Base-by-base conservation (phyloP, 2,329 filamentous ascomycete genomes). In the Pleurostoma richardsiae region DNA sequence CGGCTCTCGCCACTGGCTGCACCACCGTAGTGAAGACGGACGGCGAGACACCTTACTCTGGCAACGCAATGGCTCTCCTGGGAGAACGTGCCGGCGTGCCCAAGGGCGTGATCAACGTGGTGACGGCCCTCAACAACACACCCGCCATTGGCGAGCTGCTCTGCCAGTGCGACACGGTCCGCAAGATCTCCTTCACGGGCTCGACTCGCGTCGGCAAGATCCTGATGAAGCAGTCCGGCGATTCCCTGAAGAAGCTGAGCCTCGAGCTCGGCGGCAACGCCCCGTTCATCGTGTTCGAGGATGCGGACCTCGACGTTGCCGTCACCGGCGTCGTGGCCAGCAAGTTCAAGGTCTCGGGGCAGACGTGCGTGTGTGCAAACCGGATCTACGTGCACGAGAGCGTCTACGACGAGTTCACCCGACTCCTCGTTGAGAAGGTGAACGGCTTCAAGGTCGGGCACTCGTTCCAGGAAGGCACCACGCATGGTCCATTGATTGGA, bases 171-270 rank as follows among this genome's bases (percentile, higher is more conserved):
- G 80, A 86, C 4, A 82, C 77, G 3, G 76, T 99, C 54, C 86
- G 86, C 63, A 97, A 97, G 68, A 79, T 97, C 40, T 96, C 90
- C 10, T 99, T 99, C 66, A 97, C 94, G 1, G 94, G 94, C 43
- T 96, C 70, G 27, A 86, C 83, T 1, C 67, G 62, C 41, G 82
- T 86, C 36, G 83, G 83, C 30, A 86, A 85, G 64, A 73, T 85
- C 5, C 80, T 99, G 46, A 96, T 96, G 90, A 88, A 88, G 72
- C 91, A 96, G 68, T 85, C 86, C 10, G 82, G 90, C 0, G 78
- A 80, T 39, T 96, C 90, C 0, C 71, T 96, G 55, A 96, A 96
- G 77, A 76, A 80, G 52, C 60, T 82, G 26, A 91, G 87, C 0
- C 87, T 95, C 65, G 90, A 96, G 63, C 83, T 96, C 1, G 90